Conservation (phyloP, 306 rosid species). For the Luffa aegyptiaca region DNA sequence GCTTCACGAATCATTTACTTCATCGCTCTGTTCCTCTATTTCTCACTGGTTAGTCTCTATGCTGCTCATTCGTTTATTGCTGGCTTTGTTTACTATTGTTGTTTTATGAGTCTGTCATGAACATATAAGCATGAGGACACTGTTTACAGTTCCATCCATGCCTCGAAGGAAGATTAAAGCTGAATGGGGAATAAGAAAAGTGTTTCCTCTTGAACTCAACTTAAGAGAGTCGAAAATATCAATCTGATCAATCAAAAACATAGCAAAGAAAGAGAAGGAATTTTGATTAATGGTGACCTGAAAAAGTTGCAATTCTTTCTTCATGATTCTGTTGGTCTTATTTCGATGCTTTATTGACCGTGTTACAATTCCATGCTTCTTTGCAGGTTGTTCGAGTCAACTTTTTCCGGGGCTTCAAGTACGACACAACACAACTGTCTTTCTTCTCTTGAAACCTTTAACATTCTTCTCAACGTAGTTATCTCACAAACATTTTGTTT, state of each 20-base stretch:
- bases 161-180: background rate
- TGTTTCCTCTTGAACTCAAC: background rate
- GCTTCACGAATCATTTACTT: constrained; percentile 68
- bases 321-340: background rate
- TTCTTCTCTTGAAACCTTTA: background rate
- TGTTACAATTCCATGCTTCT: background rate
- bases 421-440: constrained; percentile 11
- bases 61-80: background rate
- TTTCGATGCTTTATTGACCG: background rate
- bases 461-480: background rate
- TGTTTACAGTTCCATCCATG: background rate
- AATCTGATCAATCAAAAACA: background rate
- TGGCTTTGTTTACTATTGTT: background rate
- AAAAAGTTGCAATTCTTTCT: background rate
- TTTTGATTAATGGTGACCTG: background rate
- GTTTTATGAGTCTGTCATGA: background rate
- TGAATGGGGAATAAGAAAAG: background rate
- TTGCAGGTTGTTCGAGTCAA: constrained; percentile 56
- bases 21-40: constrained; percentile 75
- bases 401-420: constrained; percentile 34
- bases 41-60: constrained; percentile 55
- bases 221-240: background rate
- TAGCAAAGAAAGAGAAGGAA: background rate
- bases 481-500: constrained; percentile 5
- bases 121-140: background rate